Evolutionary conservation across 495 filamentous ascomycete species (phyloP).

Genomic region (Parathielavia hyrcaniae): DNA sequence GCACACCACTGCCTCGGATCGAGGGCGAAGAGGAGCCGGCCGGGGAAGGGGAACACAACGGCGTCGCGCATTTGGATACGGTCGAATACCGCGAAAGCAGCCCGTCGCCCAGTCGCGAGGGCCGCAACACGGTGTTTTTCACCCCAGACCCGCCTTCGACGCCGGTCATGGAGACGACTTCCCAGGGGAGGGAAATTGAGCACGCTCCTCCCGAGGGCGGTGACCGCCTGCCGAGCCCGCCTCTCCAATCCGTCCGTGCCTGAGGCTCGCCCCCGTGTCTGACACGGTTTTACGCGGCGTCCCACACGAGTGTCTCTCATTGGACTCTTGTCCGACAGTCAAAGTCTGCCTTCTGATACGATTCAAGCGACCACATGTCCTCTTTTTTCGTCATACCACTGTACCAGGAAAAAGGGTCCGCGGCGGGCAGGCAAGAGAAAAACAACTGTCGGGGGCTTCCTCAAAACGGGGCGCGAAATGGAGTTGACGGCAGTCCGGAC

Average conservation of each 20-base stretch:
- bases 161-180: conserved; percentile 23
- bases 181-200: conserved; percentile 19
- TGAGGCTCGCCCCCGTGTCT: conserved; percentile 15
- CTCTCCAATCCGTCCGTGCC: conserved; percentile 37
- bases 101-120: conserved; percentile 26
- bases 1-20: conserved; percentile 48
- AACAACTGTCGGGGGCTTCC: neutral
- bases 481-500: neutral
- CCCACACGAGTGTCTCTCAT: neutral
- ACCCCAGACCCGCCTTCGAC: conserved; percentile 40
- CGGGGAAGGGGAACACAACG: neutral
- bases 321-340: neutral
- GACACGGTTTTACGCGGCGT: neutral
- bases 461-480: neutral
- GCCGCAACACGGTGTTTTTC: conserved; percentile 38
- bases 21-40: conserved; percentile 36
- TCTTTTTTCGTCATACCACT: conserved; percentile 5
- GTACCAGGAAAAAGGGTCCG: neutral
- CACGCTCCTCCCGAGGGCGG: conserved; percentile 19
- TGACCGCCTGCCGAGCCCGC: conserved; percentile 35
- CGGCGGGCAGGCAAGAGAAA: neutral
- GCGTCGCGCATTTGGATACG: conserved; percentile 11
- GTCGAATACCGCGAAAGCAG: conserved; percentile 20
- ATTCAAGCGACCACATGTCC: neutral
- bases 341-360: neutral